A percentile compares a stretch with the other conserved stretches of the same genome.
phyloP scores from a whole-genome alignment of 2,329 filamentous ascomycete genomes.

The Huntiella abstrusa region DNA sequence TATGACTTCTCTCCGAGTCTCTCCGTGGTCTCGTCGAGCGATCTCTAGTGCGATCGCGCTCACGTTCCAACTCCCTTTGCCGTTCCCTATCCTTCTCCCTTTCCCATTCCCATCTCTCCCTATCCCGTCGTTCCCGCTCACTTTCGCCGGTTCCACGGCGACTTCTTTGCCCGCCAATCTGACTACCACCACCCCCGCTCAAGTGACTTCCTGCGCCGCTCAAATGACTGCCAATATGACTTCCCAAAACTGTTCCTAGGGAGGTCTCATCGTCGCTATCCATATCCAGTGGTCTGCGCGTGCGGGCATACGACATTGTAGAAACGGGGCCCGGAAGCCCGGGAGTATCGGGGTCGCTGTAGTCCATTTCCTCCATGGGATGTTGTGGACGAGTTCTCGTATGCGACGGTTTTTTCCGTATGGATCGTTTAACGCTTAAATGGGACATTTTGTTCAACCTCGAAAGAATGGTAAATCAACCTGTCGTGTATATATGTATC shows the following conservation, averaged over 20 bases:
- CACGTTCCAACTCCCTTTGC: background rate
- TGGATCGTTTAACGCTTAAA: background rate
- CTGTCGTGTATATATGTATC: too few species aligned
- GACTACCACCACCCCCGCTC: conserved; percentile 3
- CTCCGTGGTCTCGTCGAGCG: too few species aligned
- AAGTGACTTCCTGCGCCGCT: too few species aligned
- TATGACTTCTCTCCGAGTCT: too few species aligned
- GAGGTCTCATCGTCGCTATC: conserved; percentile 10
- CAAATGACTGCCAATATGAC: too few species aligned
- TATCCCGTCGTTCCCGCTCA: background rate
- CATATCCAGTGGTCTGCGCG: conserved; percentile 7
- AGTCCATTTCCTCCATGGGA: conserved; percentile 4
- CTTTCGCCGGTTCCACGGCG: background rate
- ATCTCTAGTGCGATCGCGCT: background rate
- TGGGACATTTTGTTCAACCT: too few species aligned
- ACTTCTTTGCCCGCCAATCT: conserved; percentile 4
- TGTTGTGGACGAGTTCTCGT: conserved; percentile 6
- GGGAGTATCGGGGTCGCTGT: conserved; percentile 9
- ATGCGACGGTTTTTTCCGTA: conserved; percentile 8
- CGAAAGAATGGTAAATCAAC: too few species aligned
- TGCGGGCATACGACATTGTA: conserved; percentile 10
- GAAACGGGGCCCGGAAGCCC: conserved; percentile 5
- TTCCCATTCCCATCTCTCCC: background rate
- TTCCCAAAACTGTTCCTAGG: background rate
- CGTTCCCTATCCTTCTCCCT: background rate